Conservation (phyloP, 2,329 filamentous ascomycete genomes). For the Aspergillus intermedius region DNA sequence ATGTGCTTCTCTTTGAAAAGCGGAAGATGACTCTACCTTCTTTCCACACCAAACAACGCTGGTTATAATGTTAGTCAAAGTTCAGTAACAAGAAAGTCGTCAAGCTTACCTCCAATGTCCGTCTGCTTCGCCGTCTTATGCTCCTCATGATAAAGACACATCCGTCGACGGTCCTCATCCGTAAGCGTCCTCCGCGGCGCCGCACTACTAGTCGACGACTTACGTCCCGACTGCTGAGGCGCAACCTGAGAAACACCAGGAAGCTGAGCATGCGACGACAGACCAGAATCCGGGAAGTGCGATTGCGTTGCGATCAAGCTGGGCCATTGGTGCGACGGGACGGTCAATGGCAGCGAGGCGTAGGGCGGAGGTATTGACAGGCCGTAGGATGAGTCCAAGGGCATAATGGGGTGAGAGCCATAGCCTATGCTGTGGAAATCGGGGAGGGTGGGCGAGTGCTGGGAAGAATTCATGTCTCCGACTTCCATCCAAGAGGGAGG, state of each 20-base stretch:
- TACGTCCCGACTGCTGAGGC: constrained; percentile 26
- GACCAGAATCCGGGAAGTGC: constrained; percentile 55
- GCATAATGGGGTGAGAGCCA: constrained; percentile 54
- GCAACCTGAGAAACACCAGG: constrained; percentile 49
- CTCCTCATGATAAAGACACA: constrained; percentile 91
- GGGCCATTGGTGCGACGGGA: constrained; percentile 66
- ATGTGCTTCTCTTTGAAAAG: constrained; percentile 3
- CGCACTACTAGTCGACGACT: constrained; percentile 41
- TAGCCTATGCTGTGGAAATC: constrained; percentile 63
- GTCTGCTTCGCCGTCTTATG: constrained; percentile 89
- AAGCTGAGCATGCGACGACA: constrained; percentile 52
- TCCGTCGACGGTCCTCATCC: constrained; percentile 78
- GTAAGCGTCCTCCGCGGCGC: constrained; percentile 82
- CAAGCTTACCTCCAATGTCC: constrained; percentile 73
- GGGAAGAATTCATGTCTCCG: constrained; percentile 44
- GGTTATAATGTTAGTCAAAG: constrained; percentile 13
- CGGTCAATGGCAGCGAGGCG: constrained; percentile 60
- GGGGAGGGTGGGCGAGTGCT: constrained; percentile 63
- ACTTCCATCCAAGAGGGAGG: constrained; percentile 44
- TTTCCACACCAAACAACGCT: constrained; percentile 90
- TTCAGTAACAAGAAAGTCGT: neutral
- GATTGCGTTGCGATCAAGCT: constrained; percentile 72
- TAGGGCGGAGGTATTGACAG: constrained; percentile 54
- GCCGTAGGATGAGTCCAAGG: constrained; percentile 50
- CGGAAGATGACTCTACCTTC: constrained; percentile 61